Percentiles rank a stretch among this genome's conserved stretches.
Conservation (phyloP, 2,329 filamentous ascomycete species). For the Cyphellophora europaea region DNA sequence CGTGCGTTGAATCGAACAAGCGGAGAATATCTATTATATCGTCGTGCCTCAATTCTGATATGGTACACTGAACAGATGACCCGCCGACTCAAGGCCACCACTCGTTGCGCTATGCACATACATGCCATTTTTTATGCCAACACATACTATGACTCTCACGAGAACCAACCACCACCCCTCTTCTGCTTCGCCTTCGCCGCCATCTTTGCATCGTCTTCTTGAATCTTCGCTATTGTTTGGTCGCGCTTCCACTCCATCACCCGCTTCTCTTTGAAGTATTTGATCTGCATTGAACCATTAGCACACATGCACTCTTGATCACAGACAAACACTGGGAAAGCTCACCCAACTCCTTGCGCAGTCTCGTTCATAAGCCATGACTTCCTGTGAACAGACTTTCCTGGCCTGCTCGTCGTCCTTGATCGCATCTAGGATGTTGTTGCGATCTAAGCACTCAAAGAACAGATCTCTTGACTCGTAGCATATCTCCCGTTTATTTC, state of each 20-base stretch:
- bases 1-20: no score
- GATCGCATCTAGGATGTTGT: slow-evolving; percentile 70
- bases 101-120: no score
- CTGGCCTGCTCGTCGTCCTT: slow-evolving; percentile 45
- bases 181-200: slow-evolving; percentile 40
- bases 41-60: no score
- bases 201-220: slow-evolving; percentile 60
- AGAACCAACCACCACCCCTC: slow-evolving; percentile 18
- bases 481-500: slow-evolving; percentile 70
- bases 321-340: slow-evolving; percentile 16
- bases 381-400: slow-evolving; percentile 51
- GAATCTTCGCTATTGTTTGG: slow-evolving; percentile 64
- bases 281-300: slow-evolving; percentile 51
- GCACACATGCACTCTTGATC: slow-evolving; percentile 1
- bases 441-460: slow-evolving; percentile 76
- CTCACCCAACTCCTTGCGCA: slow-evolving; percentile 87
- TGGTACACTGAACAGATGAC: no score
- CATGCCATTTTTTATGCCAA: no score
- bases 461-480: slow-evolving; percentile 85
- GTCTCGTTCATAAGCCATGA: slow-evolving; percentile 65
- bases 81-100: no score
- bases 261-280: slow-evolving; percentile 95
- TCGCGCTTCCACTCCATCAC: slow-evolving; percentile 87
- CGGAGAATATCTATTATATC: no score
- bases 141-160: no score